Conservation (phyloP, 257 asterid genomes). For the Fraxinus quadrangulata region DNA sequence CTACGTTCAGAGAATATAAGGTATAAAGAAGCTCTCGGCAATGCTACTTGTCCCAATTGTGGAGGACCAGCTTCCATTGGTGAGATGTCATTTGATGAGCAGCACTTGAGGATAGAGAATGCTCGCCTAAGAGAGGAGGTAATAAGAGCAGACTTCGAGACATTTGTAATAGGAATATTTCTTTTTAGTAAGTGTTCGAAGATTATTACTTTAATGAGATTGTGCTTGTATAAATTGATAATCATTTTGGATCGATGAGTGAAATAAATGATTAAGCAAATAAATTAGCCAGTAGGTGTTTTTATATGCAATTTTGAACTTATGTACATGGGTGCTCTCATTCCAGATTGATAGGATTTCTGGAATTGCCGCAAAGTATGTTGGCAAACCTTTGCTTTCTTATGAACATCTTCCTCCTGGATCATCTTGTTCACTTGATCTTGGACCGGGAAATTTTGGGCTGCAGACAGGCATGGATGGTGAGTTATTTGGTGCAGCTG, state of each 20-base stretch:
- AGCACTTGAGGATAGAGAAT: slow-evolving; percentile 67
- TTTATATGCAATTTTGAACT: neutral
- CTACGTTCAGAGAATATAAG: neutral
- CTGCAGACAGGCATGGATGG: slow-evolving; percentile 41
- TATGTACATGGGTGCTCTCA: neutral
- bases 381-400: slow-evolving; percentile 61
- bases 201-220: no score
- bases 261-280: no score
- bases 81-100: slow-evolving; percentile 84
- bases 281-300: no score
- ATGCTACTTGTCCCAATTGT: slow-evolving; percentile 77
- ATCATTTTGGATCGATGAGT: no score
- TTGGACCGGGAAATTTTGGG: slow-evolving; percentile 51
- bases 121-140: slow-evolving; percentile 82
- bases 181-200: no score
- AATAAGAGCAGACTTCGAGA: neutral
- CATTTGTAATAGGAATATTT: no score
- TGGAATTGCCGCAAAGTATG: slow-evolving; percentile 71
- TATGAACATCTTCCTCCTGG: slow-evolving; percentile 51
- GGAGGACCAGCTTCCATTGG: slow-evolving; percentile 80
- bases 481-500: slow-evolving; percentile 40
- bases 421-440: slow-evolving; percentile 51
- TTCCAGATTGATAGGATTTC: slow-evolving; percentile 73
- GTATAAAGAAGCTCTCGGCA: slow-evolving; percentile 62
- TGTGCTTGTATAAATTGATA: no score